Evolutionary conservation across 2,329 filamentous ascomycete species (phyloP), one percentile per base, ranked within the genome.

Genomic region (Alternaria solani): DNA sequence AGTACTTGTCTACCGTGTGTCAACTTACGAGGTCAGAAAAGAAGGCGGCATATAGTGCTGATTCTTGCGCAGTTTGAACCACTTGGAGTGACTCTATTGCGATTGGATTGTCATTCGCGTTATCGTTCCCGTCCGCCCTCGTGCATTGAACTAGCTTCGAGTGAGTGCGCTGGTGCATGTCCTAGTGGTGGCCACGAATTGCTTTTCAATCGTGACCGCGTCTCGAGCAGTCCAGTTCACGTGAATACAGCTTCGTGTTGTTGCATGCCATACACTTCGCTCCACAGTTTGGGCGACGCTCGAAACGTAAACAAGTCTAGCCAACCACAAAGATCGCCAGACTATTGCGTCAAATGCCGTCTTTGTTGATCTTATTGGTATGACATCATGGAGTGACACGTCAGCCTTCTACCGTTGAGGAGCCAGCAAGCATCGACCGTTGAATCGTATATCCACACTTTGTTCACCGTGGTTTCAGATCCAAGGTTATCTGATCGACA

Each of bases 401-500:
- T 49, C 56, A 59, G 44, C 47, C 42, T 51, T 23, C 30, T 23
- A 25, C 26, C 30, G 32, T 49, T 59, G 51, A 43, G 30, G 46
- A 48, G 36, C 18, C 43, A 48, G 34, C 34, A 20, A 28, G 18
- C 12, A 38, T 43, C 43, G 26, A 59, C 32, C 28, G 36, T 48
- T 49, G 51, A 55, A 51, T 52, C 30, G 38, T 38, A 44, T 38
- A 20, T 48, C 56, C 51, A 55, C 38, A 42, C 28, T 25, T 36
- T 30, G 38, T 25, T 39, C 44, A 41, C 43, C 18, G 36, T 32
- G 14, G 56, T 59, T 59, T 59, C 56, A 59, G 51, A 59, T 55
- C 30, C 53, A 18, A 30, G 23, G 34, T 55, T 53, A 55, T 38
- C 23, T 36, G 43, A 59, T 59, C 56, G 53, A 44, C 43, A 43